These are phyloP conservation scores for Globisporangium uncinulatum DNA, from an alignment of 352 stramenopile species.

Conservation along the genomic window DNA sequence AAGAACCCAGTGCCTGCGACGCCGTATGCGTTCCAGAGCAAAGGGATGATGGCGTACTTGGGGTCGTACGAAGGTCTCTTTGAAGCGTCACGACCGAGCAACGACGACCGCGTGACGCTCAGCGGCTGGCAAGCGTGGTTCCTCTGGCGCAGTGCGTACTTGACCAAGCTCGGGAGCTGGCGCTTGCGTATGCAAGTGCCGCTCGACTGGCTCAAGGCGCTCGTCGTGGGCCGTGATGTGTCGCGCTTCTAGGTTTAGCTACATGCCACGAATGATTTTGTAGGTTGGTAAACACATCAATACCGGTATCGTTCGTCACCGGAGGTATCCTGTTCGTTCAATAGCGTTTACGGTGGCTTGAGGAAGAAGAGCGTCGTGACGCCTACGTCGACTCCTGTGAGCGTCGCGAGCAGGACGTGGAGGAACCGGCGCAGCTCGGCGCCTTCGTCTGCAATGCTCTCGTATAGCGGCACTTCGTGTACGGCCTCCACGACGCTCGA, in stretches of 20 bases:
- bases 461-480: slow-evolving; percentile 33
- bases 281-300: too few species aligned
- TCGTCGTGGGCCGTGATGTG: slow-evolving; percentile 96
- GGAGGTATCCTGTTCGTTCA: too few species aligned
- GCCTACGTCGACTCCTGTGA: slow-evolving; percentile 24
- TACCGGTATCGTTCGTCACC: too few species aligned
- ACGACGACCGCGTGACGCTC: slow-evolving; percentile 52
- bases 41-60: slow-evolving; percentile 94
- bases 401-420: slow-evolving; percentile 16
- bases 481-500: slow-evolving; percentile 29
- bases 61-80: slow-evolving; percentile 93
- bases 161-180: slow-evolving; percentile 93
- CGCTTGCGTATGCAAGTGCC: slow-evolving; percentile 93
- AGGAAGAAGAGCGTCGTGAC: slow-evolving; percentile 15
- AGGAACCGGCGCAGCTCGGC: slow-evolving; percentile 17
- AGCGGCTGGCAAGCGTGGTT: slow-evolving; percentile 88
- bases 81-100: slow-evolving; percentile 37
- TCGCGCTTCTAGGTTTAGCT: slow-evolving; percentile 72
- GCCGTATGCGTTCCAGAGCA: slow-evolving; percentile 69
- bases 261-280: not conserved
- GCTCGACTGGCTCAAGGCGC: slow-evolving; percentile 96
- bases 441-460: slow-evolving; percentile 24
- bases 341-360: not conserved
- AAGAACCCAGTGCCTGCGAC: slow-evolving; percentile 39
- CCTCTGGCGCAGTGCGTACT: slow-evolving; percentile 94